A percentile compares a stretch with the other conserved stretches of the same genome.
Evolutionary conservation across 306 rosid species (phyloP).

Genomic region (Luffa acutangula): DNA sequence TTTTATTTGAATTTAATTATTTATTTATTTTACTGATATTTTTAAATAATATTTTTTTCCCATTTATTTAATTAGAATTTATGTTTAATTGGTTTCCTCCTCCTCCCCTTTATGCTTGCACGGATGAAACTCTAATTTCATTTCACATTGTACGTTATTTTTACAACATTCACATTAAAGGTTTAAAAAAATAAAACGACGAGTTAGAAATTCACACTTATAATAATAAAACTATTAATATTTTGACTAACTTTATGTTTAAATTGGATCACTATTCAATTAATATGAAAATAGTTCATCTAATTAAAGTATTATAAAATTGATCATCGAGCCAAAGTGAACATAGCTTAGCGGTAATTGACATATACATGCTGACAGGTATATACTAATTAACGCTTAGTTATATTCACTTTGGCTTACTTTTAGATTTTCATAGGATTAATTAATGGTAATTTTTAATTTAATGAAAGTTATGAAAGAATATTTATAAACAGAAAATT

Average conservation of each 20-base stretch:
- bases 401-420: no score
- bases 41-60: not conserved
- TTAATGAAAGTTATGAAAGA: not conserved
- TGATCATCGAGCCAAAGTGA: no score
- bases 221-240: no score
- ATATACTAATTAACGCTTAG: no score
- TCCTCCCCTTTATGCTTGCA: not conserved
- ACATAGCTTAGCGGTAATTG: no score
- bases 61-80: not conserved
- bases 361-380: no score
- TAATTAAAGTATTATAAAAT: no score
- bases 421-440: not conserved
- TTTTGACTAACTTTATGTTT: not conserved
- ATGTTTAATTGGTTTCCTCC: not conserved
- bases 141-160: not conserved
- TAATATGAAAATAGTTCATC: no score
- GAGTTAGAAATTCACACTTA: not conserved
- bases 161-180: not conserved
- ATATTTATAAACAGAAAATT: not conserved
- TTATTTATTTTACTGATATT: not conserved
- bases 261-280: not conserved
- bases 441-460: not conserved
- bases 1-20: not conserved
- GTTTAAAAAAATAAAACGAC: no score
- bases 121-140: constrained; percentile 1